A percentile compares a stretch with the other conserved stretches of the same genome.
Evolutionary conservation across 495 filamentous ascomycete genomes (phyloP).

Genomic region (Xylaria acuta): DNA sequence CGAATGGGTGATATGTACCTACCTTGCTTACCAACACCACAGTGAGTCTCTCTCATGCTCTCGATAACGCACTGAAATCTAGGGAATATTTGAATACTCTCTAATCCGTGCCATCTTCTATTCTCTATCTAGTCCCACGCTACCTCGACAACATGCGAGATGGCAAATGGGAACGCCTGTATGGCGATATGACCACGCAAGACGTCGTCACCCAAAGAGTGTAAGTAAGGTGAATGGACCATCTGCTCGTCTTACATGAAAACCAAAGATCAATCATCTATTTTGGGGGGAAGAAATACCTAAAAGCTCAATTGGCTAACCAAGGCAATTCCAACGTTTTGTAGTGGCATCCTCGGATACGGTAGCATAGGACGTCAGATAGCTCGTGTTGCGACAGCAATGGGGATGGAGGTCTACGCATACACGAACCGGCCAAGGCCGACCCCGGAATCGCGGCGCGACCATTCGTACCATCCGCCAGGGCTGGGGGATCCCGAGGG

Average conservation of each 20-base stretch:
- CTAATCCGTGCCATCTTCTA: conserved; percentile 24
- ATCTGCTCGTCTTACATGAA: not conserved
- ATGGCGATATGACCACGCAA: conserved; percentile 42
- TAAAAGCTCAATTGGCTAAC: not conserved
- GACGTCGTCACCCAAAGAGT: conserved; percentile 56
- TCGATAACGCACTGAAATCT: not conserved
- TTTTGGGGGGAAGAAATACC: not conserved
- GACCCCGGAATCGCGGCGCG: conserved; percentile 61
- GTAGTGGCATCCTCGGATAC: conserved; percentile 80
- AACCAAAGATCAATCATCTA: not conserved
- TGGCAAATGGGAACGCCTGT: conserved; percentile 55
- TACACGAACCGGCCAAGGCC: conserved; percentile 72
- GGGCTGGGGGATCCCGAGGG: conserved; percentile 82
- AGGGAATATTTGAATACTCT: conserved; percentile 15
- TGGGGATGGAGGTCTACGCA: conserved; percentile 83
- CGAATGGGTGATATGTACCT: conserved; percentile 72
- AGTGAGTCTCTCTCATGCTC: conserved; percentile 36
- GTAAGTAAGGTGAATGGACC: conserved; percentile 36
- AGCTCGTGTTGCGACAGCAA: conserved; percentile 68
- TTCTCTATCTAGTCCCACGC: conserved; percentile 52
- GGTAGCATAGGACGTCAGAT: conserved; percentile 83
- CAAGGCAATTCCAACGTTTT: not conserved
- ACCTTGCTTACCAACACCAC: conserved; percentile 55
- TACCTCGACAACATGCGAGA: conserved; percentile 60
- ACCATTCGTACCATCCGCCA: conserved; percentile 72